Evolutionary conservation across 2,329 filamentous ascomycete genomes (phyloP).

Genomic region (Pseudocercospora eumusae): DNA sequence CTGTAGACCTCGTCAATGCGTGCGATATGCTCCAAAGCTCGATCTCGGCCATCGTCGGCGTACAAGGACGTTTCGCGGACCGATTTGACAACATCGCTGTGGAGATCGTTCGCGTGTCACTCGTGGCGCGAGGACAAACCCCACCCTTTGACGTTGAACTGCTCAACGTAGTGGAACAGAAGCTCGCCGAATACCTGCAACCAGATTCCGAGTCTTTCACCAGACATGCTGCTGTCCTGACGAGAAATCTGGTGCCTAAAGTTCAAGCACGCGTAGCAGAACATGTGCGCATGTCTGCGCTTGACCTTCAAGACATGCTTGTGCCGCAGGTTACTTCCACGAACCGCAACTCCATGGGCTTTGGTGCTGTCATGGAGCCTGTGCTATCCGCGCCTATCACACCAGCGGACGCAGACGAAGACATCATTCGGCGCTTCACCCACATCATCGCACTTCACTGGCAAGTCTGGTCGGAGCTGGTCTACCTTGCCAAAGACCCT

Average conservation of each 20-base stretch:
- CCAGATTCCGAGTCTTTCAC: constrained; percentile 34
- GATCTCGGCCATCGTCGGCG: constrained; percentile 46
- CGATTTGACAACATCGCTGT: constrained; percentile 48
- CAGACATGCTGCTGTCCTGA: constrained; percentile 34
- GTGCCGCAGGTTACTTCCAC: constrained; percentile 30
- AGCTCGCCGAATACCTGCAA: constrained; percentile 39
- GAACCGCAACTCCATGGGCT: constrained; percentile 26
- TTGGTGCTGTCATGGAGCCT: constrained; percentile 36
- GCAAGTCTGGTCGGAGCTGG: constrained; percentile 79
- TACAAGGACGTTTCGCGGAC: constrained; percentile 42
- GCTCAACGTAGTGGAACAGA: constrained; percentile 41
- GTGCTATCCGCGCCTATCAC: constrained; percentile 12
- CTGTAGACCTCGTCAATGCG: constrained; percentile 33
- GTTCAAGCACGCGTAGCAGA: constrained; percentile 39
- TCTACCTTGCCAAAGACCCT: constrained; percentile 55
- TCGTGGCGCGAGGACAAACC: constrained; percentile 38
- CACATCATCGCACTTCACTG: constrained; percentile 86
- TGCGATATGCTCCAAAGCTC: constrained; percentile 35
- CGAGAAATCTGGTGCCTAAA: constrained; percentile 40
- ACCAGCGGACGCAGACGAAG: constrained; percentile 42
- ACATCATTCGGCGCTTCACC: constrained; percentile 74
- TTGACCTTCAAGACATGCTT: constrained; percentile 49
- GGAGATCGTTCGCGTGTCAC: constrained; percentile 49
- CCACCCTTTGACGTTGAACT: constrained; percentile 39
- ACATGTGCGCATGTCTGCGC: constrained; percentile 43